Evolutionary conservation across 495 filamentous ascomycete genomes (phyloP).

Genomic region (Thozetella sp.): DNA sequence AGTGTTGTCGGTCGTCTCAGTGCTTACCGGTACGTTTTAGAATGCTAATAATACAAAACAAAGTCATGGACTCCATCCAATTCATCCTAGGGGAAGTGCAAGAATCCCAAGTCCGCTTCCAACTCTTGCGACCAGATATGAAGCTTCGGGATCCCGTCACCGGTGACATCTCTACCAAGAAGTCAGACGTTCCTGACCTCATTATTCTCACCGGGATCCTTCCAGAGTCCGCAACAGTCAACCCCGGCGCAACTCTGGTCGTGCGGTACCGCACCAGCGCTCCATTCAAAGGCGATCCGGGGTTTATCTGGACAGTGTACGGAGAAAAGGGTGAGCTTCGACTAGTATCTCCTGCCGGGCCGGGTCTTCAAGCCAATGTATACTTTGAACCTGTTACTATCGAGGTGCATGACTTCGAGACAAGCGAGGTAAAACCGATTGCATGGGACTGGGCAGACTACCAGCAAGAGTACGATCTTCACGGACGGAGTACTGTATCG

Average conservation of each 20-base stretch:
- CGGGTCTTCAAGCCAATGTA: slow-evolving; percentile 32
- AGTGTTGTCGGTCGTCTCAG: slow-evolving; percentile 21
- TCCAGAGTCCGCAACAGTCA: slow-evolving; percentile 21
- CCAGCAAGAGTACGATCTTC: slow-evolving; percentile 26
- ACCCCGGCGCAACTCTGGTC: slow-evolving; percentile 31
- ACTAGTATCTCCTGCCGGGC: slow-evolving; percentile 28
- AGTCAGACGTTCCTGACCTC: slow-evolving; percentile 39
- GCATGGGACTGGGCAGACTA: slow-evolving; percentile 35
- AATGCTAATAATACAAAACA: background rate
- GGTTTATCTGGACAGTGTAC: slow-evolving; percentile 49
- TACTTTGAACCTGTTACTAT: slow-evolving; percentile 35
- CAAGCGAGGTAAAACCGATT: slow-evolving; percentile 35
- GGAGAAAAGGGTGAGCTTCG: slow-evolving; percentile 52
- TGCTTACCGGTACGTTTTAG: background rate
- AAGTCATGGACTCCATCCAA: slow-evolving; percentile 30
- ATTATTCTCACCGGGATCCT: slow-evolving; percentile 46
- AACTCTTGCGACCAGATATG: slow-evolving; percentile 36
- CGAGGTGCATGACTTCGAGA: slow-evolving; percentile 32
- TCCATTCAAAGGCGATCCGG: slow-evolving; percentile 39
- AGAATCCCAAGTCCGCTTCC: slow-evolving; percentile 31
- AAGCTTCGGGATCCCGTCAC: slow-evolving; percentile 23
- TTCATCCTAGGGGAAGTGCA: slow-evolving; percentile 41
- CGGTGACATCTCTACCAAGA: slow-evolving; percentile 24
- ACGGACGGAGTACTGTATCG: slow-evolving; percentile 36
- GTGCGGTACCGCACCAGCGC: slow-evolving; percentile 41